Evolutionary conservation across 805 yeast genomes (phyloP), one percentile per base, ranked within the genome.

Genomic region (Suhomyces tanzawaensis): DNA sequence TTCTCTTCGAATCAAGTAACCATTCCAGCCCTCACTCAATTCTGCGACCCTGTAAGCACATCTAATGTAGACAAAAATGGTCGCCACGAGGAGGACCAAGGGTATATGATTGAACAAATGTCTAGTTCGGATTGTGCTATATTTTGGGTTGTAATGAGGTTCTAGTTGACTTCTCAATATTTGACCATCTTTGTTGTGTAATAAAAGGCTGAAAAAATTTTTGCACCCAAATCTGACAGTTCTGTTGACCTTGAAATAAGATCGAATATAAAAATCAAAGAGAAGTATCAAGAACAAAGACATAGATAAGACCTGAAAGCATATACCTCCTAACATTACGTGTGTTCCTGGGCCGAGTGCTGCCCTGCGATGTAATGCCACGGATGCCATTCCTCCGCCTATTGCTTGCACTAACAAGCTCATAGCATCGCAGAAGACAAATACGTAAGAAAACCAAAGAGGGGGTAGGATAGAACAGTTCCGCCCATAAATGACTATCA

Each of bases 291-390:
- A 57, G 57, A 85, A 89, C 1, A 79, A 38, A 2, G 72, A 49
- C 82, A 89, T 83, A 4, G 86, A 72, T 4, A 74, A 59, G 4
- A 86, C 90, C 62, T 89, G 96, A 51, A 83, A 71, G 0, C 81
- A 82, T 34, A 89, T 69, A 6, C 96, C 96, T 2, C 75, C 90
- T 32, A 86, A 74, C 82, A 88, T 84, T 34, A 83, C 58, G 53
- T 79, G 69, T 1, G 84, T 70, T n/a, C 91, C 91, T 0, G 52
- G 42, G 2, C 29, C 48, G 1, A 75, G 51, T 28, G 54, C 50
- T 11, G 62, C 53, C 29, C 53, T 52, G 3, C 36, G 14, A 13
- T 21, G 46, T 13, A 49, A 44, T 17, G 30, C 33, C 7, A 19
- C 16, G 4, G 84, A 80, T 2, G 88, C 85, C 30, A 75, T 59